Evolutionary conservation across 805 yeast species (phyloP), one percentile per base, ranked within the genome.

Genomic region (Sporopachydermia lactativora): DNA sequence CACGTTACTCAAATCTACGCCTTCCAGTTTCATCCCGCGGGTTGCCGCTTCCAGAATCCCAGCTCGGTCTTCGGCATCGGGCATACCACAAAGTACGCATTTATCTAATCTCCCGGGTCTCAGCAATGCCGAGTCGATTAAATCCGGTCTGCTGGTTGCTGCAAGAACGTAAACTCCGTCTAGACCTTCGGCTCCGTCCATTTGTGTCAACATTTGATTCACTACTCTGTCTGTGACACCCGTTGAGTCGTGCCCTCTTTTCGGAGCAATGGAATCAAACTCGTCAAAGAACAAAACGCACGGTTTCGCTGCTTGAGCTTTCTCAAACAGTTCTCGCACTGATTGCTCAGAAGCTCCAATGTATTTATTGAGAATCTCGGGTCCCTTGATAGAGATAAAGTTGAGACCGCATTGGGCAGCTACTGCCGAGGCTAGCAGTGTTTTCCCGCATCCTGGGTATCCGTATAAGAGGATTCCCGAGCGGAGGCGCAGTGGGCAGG

Each of bases 121-220:
- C 43, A 92, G 62, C 42, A 92, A 66, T 0, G 98, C 98, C 2
- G 95, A 80, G 57, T 92, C 98, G 47, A 92, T 88, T 49, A 92
- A 68, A 53, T 92, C 98, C 0, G 98, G 98, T 51, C 98, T 70
- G 50, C 92, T 78, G 0, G 97, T 92, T 1, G 97, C 98, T 0
- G 97, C 97, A 17, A 92, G 65, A 0, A 92, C 95, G 55, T 92
- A 89, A 2, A 92, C 97, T 3, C 97, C 96, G 51, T 88, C 96
- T 18, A 88, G 65, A 0, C 97, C 96, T 58, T 92, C 97, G 1
- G 97, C 97, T 62, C 98, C 98, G 59, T 92, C 98, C 95, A 92
- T 88, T 56, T 92, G 96, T 0, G 98, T 92, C 51, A 92, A 70
- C 75, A 92, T 73, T 55, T 92, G 98, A 60, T 92, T 92, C 17